Evolutionary conservation across 768 basidiomycete genomes (phyloP).

Genomic region (Candolleomyces aberdarensis): DNA sequence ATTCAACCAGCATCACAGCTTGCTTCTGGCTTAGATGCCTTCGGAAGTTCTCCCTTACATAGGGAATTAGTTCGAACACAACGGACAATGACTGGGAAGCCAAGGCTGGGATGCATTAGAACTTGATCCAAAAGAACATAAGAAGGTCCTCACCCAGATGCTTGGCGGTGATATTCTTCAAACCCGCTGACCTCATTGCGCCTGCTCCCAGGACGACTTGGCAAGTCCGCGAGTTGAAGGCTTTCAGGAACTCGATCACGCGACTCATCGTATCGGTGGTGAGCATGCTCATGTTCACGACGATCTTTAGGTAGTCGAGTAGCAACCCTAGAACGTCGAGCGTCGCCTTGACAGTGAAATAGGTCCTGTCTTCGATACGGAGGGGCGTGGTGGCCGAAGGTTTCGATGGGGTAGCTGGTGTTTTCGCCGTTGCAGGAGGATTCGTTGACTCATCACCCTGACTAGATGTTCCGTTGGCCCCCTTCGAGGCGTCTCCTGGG

Average conservation of each 20-base stretch:
- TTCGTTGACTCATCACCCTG: background rate
- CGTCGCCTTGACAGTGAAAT: conserved; percentile 86
- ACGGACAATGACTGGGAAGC: conserved; percentile 96
- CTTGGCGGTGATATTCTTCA: conserved; percentile 98
- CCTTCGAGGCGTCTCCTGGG: background rate
- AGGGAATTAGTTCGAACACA: conserved; percentile 91
- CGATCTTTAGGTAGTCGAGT: conserved; percentile 81
- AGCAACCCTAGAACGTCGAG: conserved; percentile 68
- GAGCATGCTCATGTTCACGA: conserved; percentile 83
- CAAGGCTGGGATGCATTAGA: conserved; percentile 53
- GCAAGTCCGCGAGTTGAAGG: conserved; percentile 97
- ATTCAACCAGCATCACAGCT: conserved; percentile 95
- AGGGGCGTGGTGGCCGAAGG: conserved; percentile 47
- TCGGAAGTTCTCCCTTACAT: conserved; percentile 92
- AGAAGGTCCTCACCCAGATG: conserved; percentile 61
- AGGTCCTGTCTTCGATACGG: conserved; percentile 79
- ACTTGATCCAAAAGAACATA: conserved; percentile 1
- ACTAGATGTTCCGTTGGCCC: background rate
- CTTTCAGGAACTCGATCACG: conserved; percentile 93
- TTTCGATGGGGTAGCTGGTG: conserved; percentile 7
- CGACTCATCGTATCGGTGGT: conserved; percentile 95
- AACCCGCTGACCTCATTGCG: conserved; percentile 96
- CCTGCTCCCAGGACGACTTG: conserved; percentile 98
- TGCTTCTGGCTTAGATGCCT: conserved; percentile 93
- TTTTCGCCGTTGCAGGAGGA: background rate